Conservation (phyloP, 2,329 filamentous ascomycete species). For the Aurifilum marmelostoma region DNA sequence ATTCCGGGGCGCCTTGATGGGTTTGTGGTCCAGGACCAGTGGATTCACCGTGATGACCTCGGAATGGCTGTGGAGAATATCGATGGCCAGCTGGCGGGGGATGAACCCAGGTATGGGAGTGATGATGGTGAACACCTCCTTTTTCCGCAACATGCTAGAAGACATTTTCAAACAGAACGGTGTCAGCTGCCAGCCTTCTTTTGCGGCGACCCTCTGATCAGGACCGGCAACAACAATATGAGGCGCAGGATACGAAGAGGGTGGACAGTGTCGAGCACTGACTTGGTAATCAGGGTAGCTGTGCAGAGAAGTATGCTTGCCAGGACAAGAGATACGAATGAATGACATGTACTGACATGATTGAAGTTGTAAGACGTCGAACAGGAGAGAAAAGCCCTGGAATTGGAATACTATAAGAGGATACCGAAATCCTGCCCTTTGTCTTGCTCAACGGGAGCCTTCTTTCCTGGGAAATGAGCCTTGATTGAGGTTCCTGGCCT, state of each 20-base stretch:
- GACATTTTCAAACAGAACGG: constrained; percentile 22
- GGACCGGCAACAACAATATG: neutral
- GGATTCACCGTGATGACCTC: constrained; percentile 74
- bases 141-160: constrained; percentile 59
- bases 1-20: constrained; percentile 68
- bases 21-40: constrained; percentile 65
- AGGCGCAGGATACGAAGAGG: neutral
- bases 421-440: neutral
- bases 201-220: neutral
- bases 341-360: neutral
- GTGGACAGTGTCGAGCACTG: neutral
- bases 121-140: constrained; percentile 68
- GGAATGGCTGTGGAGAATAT: constrained; percentile 71
- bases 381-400: neutral
- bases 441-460: neutral
- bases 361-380: neutral
- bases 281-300: neutral
- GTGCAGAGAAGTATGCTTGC: neutral
- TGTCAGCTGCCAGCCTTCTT: constrained; percentile 15
- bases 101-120: constrained; percentile 72
- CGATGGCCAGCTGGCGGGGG: constrained; percentile 71
- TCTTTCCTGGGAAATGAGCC: neutral
- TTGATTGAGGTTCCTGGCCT: neutral
- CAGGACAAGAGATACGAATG: neutral
- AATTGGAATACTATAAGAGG: neutral